Conservation (phyloP, 2,329 filamentous ascomycete species). For the Plectosphaerella cucumerina region DNA sequence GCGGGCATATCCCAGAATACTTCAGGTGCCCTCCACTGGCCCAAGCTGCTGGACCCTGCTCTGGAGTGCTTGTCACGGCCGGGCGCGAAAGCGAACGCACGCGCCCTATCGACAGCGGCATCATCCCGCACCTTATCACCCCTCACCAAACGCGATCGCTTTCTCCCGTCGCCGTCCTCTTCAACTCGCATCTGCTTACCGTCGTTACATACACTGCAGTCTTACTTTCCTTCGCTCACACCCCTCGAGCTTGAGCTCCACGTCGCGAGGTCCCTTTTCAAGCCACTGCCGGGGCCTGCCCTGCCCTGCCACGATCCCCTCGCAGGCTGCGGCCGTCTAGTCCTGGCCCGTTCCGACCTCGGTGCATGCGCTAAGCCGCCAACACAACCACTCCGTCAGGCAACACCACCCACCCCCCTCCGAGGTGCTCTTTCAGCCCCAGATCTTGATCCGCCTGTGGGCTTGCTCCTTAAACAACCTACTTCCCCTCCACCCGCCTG, state of each 20-base stretch:
- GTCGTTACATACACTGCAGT: not conserved
- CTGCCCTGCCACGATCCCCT: not conserved
- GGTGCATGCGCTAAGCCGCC: not conserved
- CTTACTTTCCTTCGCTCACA: not conserved
- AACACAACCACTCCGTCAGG: not conserved
- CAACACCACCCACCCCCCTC: not conserved
- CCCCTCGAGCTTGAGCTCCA: not conserved
- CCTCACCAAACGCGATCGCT: too few relatives aligned
- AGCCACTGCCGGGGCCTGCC: not conserved
- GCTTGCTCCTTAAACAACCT: too few relatives aligned
- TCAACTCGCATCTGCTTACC: slow-evolving; percentile 21
- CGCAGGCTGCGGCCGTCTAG: not conserved
- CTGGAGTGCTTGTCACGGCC: not conserved
- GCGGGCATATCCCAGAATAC: not conserved
- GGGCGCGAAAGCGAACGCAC: not conserved
- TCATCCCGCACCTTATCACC: not conserved
- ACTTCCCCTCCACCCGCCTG: too few relatives aligned
- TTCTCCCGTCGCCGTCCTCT: not conserved
- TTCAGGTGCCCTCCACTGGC: not conserved
- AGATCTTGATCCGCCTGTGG: not conserved
- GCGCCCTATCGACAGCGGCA: slow-evolving; percentile 3
- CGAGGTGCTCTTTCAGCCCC: not conserved
- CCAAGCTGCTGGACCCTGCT: not conserved
- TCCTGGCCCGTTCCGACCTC: not conserved
- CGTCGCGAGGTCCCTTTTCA: too few relatives aligned